A percentile compares a stretch with the other conserved stretches of the same genome.
phyloP scores from a whole-genome alignment of 352 stramenopile species.

The Achlya hypogyna region DNA sequence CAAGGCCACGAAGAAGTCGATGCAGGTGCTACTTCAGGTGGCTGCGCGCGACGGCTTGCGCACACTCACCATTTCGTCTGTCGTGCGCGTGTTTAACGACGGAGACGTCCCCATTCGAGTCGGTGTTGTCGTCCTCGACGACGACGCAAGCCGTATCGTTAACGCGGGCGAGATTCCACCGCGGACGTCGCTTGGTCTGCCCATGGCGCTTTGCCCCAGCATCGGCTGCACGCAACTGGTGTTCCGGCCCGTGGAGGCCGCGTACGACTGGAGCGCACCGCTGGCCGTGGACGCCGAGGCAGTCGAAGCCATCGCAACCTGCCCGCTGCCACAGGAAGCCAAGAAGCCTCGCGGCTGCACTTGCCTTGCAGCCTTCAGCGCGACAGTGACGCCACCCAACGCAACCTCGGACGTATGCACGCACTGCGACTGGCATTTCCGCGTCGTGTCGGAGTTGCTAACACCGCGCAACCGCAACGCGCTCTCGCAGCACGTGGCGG shows the following conservation, averaged over 20 bases:
- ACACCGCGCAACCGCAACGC: constrained; percentile 36
- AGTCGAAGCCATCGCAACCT: constrained; percentile 49
- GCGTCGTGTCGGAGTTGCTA: constrained; percentile 50
- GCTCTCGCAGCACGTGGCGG: constrained; percentile 42
- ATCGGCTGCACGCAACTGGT: constrained; percentile 24
- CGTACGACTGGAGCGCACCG: background rate
- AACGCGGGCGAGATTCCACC: constrained; percentile 35
- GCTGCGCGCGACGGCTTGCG: constrained; percentile 54
- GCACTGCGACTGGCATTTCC: constrained; percentile 23
- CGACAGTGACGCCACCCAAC: background rate
- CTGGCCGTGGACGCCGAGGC: constrained; percentile 53
- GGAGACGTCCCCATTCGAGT: constrained; percentile 45
- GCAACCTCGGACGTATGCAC: background rate
- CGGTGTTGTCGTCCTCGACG: constrained; percentile 28
- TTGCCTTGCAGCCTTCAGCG: constrained; percentile 29
- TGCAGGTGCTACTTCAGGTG: constrained; percentile 70
- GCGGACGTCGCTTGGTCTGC: constrained; percentile 48
- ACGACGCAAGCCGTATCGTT: background rate
- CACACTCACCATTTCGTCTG: constrained; percentile 70
- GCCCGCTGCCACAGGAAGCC: constrained; percentile 40
- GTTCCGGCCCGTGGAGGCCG: background rate
- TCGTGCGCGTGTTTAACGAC: constrained; percentile 74
- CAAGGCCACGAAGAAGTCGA: constrained; percentile 11
- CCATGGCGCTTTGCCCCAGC: constrained; percentile 48
- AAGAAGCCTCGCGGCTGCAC: constrained; percentile 39